Conservation (phyloP, 2,329 filamentous ascomycete genomes). For the Fusarium guadeloupense region DNA sequence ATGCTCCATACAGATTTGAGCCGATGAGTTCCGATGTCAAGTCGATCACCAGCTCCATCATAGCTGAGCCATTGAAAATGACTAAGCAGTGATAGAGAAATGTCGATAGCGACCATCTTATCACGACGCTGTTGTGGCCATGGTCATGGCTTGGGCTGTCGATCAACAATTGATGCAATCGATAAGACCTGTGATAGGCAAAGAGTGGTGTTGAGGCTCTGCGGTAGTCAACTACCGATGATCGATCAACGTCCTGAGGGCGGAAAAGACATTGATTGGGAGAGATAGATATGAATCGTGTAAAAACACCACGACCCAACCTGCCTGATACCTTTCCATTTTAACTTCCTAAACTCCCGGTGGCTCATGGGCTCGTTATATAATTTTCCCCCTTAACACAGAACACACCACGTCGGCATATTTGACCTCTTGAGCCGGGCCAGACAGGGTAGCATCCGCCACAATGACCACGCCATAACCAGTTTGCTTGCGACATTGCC, state of each 20-base stretch:
- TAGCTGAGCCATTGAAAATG: background rate
- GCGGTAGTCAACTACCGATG: conserved; percentile 28
- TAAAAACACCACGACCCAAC: conserved; percentile 8
- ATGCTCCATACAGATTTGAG: background rate
- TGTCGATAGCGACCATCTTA: conserved; percentile 22
- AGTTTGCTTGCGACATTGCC: conserved; percentile 29
- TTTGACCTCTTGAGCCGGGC: conserved; percentile 29
- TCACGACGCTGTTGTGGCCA: conserved; percentile 3
- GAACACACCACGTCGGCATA: conserved; percentile 29
- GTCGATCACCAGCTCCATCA: conserved; percentile 23
- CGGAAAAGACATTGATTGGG: background rate
- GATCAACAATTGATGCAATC: conserved; percentile 11
- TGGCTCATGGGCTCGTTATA: conserved; percentile 31
- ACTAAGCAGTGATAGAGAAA: background rate
- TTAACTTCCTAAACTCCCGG: background rate
- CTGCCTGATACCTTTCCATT: background rate
- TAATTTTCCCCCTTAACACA: conserved; percentile 15
- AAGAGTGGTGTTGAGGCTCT: conserved; percentile 32
- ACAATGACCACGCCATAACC: conserved; percentile 30
- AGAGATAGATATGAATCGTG: background rate
- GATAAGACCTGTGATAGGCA: conserved; percentile 14
- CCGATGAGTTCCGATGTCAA: conserved; percentile 23
- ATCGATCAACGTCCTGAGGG: conserved; percentile 4
- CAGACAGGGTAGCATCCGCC: conserved; percentile 35
- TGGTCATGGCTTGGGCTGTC: conserved; percentile 2